Percentiles rank a stretch among this genome's conserved stretches.
phyloP scores from a whole-genome alignment of 441 rosid species.

The Metrosideros polymorpha region DNA sequence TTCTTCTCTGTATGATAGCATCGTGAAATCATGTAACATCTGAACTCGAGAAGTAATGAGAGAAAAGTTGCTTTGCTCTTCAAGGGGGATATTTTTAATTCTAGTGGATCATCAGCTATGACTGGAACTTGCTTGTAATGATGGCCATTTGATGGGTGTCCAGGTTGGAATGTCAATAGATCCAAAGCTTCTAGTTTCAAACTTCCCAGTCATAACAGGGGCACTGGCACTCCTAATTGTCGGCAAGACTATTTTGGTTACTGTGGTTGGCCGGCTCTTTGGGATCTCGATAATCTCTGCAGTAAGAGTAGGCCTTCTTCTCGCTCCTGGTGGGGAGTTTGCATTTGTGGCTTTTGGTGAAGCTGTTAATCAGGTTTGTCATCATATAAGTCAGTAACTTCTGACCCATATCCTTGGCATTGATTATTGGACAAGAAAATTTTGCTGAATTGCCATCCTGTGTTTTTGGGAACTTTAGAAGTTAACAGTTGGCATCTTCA shows the following conservation, averaged over 20 bases:
- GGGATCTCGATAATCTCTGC: constrained; percentile 91
- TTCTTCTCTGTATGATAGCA: background rate
- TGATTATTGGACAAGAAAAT: background rate
- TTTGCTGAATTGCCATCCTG: background rate
- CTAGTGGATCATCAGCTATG: background rate
- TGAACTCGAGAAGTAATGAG: background rate
- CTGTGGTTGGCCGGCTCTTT: constrained; percentile 61
- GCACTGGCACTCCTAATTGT: constrained; percentile 79
- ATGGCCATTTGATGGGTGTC: constrained; percentile 13
- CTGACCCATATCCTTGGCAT: background rate
- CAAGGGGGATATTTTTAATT: background rate
- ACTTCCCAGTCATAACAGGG: constrained; percentile 78
- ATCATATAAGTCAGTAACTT: background rate
- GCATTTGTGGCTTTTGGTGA: constrained; percentile 99
- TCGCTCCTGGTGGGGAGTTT: constrained; percentile 99
- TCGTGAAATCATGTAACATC: background rate
- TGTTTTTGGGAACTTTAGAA: background rate
- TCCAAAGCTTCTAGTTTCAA: constrained; percentile 89
- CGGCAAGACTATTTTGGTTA: constrained; percentile 82
- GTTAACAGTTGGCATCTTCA: background rate
- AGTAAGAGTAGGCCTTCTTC: constrained; percentile 87
- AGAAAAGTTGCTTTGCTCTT: background rate
- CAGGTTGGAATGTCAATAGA: constrained; percentile 99
- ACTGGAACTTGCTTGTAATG: background rate
- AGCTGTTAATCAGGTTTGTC: constrained; percentile 90